These are phyloP conservation scores for Epichloe sibirici DNA, from an alignment of 2,329 filamentous ascomycete species.

Conservation along the genomic window DNA sequence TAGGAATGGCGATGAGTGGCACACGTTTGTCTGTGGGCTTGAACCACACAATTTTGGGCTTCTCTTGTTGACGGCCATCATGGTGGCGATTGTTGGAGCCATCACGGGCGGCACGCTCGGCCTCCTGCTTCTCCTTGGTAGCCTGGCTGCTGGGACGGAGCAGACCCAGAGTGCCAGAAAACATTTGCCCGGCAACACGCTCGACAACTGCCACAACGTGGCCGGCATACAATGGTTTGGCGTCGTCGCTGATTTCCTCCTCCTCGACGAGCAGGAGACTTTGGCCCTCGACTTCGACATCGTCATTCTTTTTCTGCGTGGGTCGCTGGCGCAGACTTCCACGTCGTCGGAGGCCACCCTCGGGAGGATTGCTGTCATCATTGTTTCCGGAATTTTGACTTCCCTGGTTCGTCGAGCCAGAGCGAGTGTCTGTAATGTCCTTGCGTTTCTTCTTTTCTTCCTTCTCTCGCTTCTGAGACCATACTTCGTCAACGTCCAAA, in stretches of 20 bases:
- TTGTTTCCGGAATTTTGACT: constrained; percentile 50
- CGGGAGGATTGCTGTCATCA: constrained; percentile 50
- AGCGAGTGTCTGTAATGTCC: constrained; percentile 87
- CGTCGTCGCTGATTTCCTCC: constrained; percentile 96
- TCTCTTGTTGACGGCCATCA: constrained; percentile 73
- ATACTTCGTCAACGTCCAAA: constrained; percentile 95
- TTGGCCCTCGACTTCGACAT: constrained; percentile 96
- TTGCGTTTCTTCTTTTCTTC: constrained; percentile 99
- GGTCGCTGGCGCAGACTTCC: constrained; percentile 93
- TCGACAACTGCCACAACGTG: constrained; percentile 97
- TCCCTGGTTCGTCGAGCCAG: constrained; percentile 61
- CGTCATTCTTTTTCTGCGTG: constrained; percentile 99
- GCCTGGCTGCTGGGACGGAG: constrained; percentile 94
- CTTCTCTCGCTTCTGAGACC: constrained; percentile 97
- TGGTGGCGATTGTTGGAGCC: constrained; percentile 59
- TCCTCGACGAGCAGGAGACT: constrained; percentile 94
- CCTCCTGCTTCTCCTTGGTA: constrained; percentile 98
- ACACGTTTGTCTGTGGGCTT: constrained; percentile 99
- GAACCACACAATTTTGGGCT: constrained; percentile 99
- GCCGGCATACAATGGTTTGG: constrained; percentile 93
- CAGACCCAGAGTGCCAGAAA: constrained; percentile 88
- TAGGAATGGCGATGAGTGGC: constrained; percentile 93
- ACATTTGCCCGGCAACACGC: constrained; percentile 96
- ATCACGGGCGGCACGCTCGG: constrained; percentile 83
- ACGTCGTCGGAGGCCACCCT: constrained; percentile 81